Conservation (phyloP, 495 filamentous ascomycete genomes). For the Penicillium lividum region DNA sequence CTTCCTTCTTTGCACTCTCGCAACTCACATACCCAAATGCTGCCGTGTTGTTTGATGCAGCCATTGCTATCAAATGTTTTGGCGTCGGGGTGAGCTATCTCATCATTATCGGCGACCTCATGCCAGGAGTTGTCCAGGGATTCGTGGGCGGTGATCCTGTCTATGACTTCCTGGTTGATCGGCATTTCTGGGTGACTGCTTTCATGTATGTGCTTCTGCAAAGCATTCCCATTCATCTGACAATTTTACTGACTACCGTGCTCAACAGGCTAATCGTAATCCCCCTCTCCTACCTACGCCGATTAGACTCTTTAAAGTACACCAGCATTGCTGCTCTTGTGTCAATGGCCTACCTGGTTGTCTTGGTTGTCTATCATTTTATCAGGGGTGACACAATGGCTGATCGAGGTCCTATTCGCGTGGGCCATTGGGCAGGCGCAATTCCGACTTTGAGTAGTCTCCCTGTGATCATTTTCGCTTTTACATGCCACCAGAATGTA, state of each 20-base stretch:
- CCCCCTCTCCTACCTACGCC: constrained; percentile 85
- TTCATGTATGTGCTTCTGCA: constrained; percentile 68
- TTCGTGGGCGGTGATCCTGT: constrained; percentile 62
- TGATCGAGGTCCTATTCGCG: constrained; percentile 69
- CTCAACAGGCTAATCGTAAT: constrained; percentile 79
- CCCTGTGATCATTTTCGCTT: constrained; percentile 95
- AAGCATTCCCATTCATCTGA: not conserved
- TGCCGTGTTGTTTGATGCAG: constrained; percentile 90
- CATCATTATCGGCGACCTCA: constrained; percentile 97
- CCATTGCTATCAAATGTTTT: constrained; percentile 97
- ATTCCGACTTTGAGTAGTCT: constrained; percentile 80
- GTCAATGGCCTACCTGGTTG: constrained; percentile 89
- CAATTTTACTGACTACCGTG: not conserved
- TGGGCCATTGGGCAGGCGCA: constrained; percentile 75
- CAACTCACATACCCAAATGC: constrained; percentile 97
- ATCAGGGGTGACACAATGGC: constrained; percentile 71
- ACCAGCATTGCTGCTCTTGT: constrained; percentile 90
- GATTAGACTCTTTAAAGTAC: constrained; percentile 94
- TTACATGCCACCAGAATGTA: constrained; percentile 98
- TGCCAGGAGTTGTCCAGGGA: constrained; percentile 89
- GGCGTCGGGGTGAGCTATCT: constrained; percentile 95
- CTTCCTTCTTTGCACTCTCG: constrained; percentile 89
- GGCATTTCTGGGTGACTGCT: constrained; percentile 96
- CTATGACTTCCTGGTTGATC: constrained; percentile 74
- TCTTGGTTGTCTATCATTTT: constrained; percentile 91